Base-by-base conservation (phyloP, 345 rosid species). In the Cochlearia excelsa region DNA sequence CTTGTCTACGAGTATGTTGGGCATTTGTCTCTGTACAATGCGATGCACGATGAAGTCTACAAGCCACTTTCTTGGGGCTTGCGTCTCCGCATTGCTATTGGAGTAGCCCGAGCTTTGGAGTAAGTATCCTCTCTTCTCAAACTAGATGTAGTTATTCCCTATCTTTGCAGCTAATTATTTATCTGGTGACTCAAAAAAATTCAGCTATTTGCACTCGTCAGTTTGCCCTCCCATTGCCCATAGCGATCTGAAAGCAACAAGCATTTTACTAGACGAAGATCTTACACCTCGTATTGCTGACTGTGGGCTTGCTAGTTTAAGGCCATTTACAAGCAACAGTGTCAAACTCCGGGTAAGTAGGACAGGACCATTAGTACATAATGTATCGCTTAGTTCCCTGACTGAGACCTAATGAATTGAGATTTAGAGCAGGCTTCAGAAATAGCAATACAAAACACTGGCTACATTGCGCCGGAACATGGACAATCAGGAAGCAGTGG, bases 181-280 rank as follows among this genome's bases (percentile, higher is more conserved):
- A 6, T 55, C 54, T 57, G 61, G 46, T 72, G 57, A 65, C 68
- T 16, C 58, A 29, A 16, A 51, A 31, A 59, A 8, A 74, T 77
- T 73, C 93, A 91, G 98, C 68, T 91, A 83, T 72, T 55, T 88
- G 87, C 96, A 92, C 74, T 78, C 87, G 28, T 53, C 75, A 28
- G 75, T 84, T 74, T 73, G 76, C 10, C 84, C 92, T 59, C 88
- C 96, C 33, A 69, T 83, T 40, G 73, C 89, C 56, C 88, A 92
- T 49, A 67, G 95, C 57, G 88, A 92, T 72, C 56, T 92, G 68
- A 92, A 88, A 75, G 90, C 98, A 39, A 72, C 81, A 48, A 86
- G 80, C 61, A 72, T 92, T 73, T 81, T 92, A 74, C 88, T 92
- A 41, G 96, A 88, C 52, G 85, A 82, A 64, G 95, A 86, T 39